Evolutionary conservation across 2,329 filamentous ascomycete genomes (phyloP), one percentile per base, ranked within the genome.

Genomic region (Xylaria sp.): DNA sequence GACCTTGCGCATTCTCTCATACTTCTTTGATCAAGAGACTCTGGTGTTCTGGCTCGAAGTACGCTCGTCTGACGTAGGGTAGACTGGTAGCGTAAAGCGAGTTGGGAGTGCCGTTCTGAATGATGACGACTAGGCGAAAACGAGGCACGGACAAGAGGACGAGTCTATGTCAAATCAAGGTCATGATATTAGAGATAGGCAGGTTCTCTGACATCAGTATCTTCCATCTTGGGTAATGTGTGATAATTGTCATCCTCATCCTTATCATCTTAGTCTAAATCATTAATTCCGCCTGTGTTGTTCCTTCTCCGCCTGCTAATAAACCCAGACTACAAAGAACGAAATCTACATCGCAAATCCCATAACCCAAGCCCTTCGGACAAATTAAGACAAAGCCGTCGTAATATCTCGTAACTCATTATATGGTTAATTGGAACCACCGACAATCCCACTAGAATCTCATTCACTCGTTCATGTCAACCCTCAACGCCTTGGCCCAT

Each of bases 401-500:
- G 21, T 37, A 38, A 11, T 23, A 28, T 15, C 31, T 25, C 49
- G 11, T 51, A 40, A 12, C 49, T 33, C 46, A 33, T 19, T 19
- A 38, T 17, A 50, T 51, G 14, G 12, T 31, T 31, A 31, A 31
- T 31, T n/a, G n/a, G n/a, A n/a, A n/a, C n/a, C n/a, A n/a, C n/a
- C n/a, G n/a, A n/a, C n/a, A n/a, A n/a, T n/a, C n/a, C n/a, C n/a
- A n/a, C n/a, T n/a, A n/a, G n/a, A n/a, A n/a, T n/a, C n/a, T n/a
- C n/a, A 31, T 31, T 31, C 28, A 31, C 9, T 31, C 28, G 4
- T 31, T 31, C 28, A n/a, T n/a, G n/a, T n/a, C n/a, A 31, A 9
- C 17, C 43, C 28, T 46, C 21, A 59, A 17, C 38, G 61, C 11
- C 54, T 50, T 4, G 55, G 55, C n/a, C 72, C 71, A 49, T 73